These are phyloP conservation scores for Crithidia expoeki DNA, from an alignment of 208 protist species.

Conservation along the genomic window DNA sequence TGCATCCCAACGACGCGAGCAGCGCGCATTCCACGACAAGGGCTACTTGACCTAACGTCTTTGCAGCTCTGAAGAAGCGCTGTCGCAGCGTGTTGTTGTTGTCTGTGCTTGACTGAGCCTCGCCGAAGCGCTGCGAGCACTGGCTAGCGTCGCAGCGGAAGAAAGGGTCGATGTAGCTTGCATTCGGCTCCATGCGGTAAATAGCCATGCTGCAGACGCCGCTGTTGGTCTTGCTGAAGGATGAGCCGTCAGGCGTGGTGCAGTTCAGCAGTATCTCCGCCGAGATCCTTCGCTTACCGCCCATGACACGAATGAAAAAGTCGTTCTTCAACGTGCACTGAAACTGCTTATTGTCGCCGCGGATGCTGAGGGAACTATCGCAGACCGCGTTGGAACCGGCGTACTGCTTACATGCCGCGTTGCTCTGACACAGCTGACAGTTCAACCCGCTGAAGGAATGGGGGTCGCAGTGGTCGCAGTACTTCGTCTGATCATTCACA, in stretches of 20 bases:
- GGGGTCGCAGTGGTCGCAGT: constrained; percentile 53
- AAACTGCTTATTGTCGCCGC: constrained; percentile 80
- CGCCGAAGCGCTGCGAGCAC: constrained; percentile 57
- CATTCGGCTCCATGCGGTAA: constrained; percentile 73
- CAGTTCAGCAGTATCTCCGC: constrained; percentile 73
- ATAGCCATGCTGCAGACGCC: constrained; percentile 66
- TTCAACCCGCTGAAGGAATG: constrained; percentile 55
- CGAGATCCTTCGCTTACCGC: constrained; percentile 64
- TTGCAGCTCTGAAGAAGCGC: constrained; percentile 38
- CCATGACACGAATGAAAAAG: constrained; percentile 69
- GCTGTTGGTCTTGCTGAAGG: constrained; percentile 39
- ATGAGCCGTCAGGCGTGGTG: constrained; percentile 43
- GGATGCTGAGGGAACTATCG: constrained; percentile 45
- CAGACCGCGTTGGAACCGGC: constrained; percentile 40
- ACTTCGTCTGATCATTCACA: constrained; percentile 38
- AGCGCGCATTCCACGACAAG: constrained; percentile 58
- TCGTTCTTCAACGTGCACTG: constrained; percentile 62
- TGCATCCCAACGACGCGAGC: constrained; percentile 51
- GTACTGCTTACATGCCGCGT: constrained; percentile 50
- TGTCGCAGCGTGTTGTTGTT: constrained; percentile 9
- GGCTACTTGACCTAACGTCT: constrained; percentile 40
- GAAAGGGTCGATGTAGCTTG: constrained; percentile 75
- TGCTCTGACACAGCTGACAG: constrained; percentile 72
- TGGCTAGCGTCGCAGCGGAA: constrained; percentile 61
- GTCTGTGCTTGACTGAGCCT: constrained; percentile 11